Evolutionary conservation across 345 rosid species (phyloP).

Genomic region (Murraya koenigii): DNA sequence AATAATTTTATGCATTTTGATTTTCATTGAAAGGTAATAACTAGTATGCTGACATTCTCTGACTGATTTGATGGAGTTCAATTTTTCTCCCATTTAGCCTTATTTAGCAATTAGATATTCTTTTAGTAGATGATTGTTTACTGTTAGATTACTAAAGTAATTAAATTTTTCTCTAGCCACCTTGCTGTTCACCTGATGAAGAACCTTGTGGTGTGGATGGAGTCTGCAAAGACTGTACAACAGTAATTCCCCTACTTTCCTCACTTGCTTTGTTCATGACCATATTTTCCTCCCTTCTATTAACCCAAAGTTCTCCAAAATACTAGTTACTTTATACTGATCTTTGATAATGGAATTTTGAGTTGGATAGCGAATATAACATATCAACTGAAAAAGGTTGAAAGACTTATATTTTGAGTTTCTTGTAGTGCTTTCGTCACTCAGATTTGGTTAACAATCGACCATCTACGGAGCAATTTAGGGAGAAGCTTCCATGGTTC

Average conservation of each 20-base stretch:
- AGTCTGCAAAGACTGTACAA: conserved; percentile 87
- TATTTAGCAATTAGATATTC: neutral
- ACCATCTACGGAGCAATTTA: conserved; percentile 74
- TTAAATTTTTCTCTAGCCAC: conserved; percentile 52
- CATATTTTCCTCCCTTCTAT: neutral
- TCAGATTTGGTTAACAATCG: conserved; percentile 70
- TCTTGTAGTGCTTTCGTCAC: conserved; percentile 81
- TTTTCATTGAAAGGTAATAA: neutral
- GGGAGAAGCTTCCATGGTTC: conserved; percentile 91
- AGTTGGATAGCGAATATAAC: neutral
- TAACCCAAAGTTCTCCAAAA: neutral
- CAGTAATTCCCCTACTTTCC: conserved; percentile 43
- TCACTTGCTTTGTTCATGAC: conserved; percentile 5
- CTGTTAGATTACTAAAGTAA: conserved; percentile 6
- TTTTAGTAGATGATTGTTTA: conserved; percentile 1
- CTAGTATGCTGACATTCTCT: neutral
- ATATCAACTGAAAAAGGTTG: neutral
- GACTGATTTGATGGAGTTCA: neutral
- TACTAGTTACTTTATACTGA: conserved; percentile 3
- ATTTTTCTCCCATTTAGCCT: conserved; percentile 1
- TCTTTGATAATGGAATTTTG: neutral
- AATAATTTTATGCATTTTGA: neutral
- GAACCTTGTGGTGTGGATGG: conserved; percentile 69
- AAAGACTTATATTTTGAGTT: conserved; percentile 28
- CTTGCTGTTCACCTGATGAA: conserved; percentile 80